Percentiles rank a stretch among this genome's conserved stretches.
Conservation (phyloP, 2,329 filamentous ascomycete species). For the Claviceps monticola region DNA sequence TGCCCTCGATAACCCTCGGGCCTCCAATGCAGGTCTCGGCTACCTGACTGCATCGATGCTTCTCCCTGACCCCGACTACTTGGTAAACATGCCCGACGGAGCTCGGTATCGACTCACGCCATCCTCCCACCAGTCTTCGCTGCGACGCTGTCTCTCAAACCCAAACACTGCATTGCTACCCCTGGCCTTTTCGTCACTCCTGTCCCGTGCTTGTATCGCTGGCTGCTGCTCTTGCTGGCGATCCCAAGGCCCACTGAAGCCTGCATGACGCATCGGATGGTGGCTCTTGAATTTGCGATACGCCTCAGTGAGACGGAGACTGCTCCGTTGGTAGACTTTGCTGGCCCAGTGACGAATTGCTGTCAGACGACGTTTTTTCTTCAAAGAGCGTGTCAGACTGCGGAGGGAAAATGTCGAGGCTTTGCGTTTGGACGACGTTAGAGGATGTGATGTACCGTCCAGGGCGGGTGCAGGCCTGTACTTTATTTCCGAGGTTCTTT, state of each 20-base stretch:
- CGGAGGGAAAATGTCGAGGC: conserved; percentile 18
- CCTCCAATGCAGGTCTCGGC: not conserved
- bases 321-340: conserved; percentile 14
- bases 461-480: conserved; percentile 1
- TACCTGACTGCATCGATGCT: not conserved
- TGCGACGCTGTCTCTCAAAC: conserved; percentile 11
- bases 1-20: no score
- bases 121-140: conserved; percentile 23
- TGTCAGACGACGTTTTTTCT: conserved; percentile 13
- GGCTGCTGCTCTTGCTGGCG: not conserved
- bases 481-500: conserved; percentile 9
- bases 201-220: not conserved
- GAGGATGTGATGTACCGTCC: not conserved
- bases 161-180: conserved; percentile 13
- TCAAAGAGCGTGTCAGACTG: conserved; percentile 14
- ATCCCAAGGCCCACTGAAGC: not conserved
- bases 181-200: conserved; percentile 14
- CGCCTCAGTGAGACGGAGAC: conserved; percentile 13
- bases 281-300: conserved; percentile 16
- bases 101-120: conserved; percentile 18
- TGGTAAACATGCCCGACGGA: conserved; percentile 5
- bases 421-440: conserved; percentile 14
- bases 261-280: conserved; percentile 5
- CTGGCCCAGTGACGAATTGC: conserved; percentile 17
- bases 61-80: not conserved